A percentile compares a stretch with the other conserved stretches of the same genome.
phyloP scores from a whole-genome alignment of 768 basidiomycete genomes.

The Suillus subluteus region DNA sequence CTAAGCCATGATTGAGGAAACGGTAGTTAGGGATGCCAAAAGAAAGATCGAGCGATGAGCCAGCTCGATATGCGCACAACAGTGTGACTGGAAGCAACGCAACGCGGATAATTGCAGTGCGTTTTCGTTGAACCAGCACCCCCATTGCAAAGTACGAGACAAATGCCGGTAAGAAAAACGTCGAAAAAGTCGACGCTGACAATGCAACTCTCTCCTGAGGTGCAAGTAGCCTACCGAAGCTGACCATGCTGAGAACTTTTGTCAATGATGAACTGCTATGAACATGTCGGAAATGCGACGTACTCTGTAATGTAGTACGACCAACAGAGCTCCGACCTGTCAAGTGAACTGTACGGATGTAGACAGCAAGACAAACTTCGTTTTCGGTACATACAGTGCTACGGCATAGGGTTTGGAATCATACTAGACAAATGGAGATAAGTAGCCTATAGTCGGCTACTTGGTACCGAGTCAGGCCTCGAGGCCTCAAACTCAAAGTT shows the following conservation, averaged over 20 bases:
- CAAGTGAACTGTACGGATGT: background rate
- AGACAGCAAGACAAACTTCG: background rate
- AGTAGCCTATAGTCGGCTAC: background rate
- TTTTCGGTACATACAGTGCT: background rate
- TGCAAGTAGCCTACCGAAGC: background rate
- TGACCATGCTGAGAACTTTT: background rate
- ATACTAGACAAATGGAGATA: background rate
- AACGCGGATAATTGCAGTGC: conserved; percentile 39
- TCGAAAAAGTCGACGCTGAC: conserved; percentile 35
- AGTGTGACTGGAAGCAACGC: conserved; percentile 54
- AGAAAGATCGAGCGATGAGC: conserved; percentile 31
- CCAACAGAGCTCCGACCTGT: background rate
- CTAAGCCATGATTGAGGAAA: conserved; percentile 26
- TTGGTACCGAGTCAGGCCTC: too few species aligned
- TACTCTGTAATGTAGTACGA: background rate
- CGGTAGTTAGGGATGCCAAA: conserved; percentile 15
- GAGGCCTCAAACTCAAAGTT: background rate
- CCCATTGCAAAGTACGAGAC: conserved; percentile 55
- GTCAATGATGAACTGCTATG: conserved; percentile 2
- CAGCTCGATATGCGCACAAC: conserved; percentile 45
- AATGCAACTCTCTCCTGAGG: conserved; percentile 14
- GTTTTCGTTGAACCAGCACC: conserved; percentile 54
- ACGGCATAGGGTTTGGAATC: background rate
- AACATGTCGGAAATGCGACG: background rate
- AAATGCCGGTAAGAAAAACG: conserved; percentile 44